Percentiles rank a stretch among this genome's conserved stretches.
Conservation (phyloP, 176 grass and related monocot genomes). For the Carex parvula region DNA sequence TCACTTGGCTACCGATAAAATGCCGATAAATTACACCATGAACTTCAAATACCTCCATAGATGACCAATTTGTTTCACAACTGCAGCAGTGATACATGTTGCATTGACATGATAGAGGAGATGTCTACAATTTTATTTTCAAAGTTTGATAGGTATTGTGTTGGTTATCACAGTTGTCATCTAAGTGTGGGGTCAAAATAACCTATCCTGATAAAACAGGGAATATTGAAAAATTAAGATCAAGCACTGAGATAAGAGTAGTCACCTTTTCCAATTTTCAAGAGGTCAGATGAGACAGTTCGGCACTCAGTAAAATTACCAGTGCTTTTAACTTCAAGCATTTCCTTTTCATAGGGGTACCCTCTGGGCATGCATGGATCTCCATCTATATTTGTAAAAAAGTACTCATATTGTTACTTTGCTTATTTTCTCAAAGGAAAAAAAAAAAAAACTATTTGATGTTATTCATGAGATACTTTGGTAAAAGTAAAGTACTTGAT, state of each 20-base stretch:
- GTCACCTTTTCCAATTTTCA: conserved; percentile 65
- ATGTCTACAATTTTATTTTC: not conserved
- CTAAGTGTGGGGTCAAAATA: not conserved
- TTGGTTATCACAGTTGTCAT: not conserved
- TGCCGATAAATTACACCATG: not conserved
- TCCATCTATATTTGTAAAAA: conserved; percentile 27
- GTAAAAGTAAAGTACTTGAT: conserved; percentile 27
- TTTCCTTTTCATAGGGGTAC: conserved; percentile 43
- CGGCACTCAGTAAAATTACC: conserved; percentile 63
- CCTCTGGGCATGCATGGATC: conserved; percentile 84
- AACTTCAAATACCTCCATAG: not conserved
- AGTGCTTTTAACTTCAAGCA: conserved; percentile 37
- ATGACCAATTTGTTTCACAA: not conserved
- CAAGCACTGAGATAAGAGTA: conserved; percentile 17
- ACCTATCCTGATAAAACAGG: not conserved
- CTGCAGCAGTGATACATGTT: not conserved
- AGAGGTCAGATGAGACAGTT: conserved; percentile 41
- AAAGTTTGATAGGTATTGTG: not conserved
- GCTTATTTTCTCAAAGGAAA: not conserved
- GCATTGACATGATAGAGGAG: not conserved
- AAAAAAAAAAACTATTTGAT: conserved; percentile 4
- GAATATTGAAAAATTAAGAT: not conserved
- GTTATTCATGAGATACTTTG: not conserved
- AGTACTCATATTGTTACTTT: not conserved
- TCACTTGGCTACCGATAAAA: not conserved